Base-by-base conservation (phyloP, 2,329 filamentous ascomycete species). In the Xylaria hypoxylon region DNA sequence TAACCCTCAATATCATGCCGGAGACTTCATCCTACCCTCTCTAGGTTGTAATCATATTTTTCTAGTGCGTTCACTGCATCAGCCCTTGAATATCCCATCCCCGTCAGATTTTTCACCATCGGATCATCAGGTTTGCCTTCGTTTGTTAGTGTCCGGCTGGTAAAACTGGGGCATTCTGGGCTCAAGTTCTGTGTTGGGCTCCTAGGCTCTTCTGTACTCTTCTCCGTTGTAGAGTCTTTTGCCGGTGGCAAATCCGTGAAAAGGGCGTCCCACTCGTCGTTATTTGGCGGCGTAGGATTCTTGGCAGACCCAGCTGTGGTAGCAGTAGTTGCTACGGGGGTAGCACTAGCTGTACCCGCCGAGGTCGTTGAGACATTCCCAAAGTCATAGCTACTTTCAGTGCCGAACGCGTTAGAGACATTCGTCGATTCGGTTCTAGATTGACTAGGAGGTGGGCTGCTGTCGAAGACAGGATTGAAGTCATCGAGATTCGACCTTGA, bases 31-130 rank as follows among this genome's bases (percentile, higher is more conserved):
- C 89, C 82, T 81, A 97, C 95, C 88, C 92, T 93, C 80, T 97
- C 94, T 77, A 97, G 86, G 79, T 97, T 96, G 80, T 98, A 97
- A 81, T 98, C 94, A 78, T 92, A 97, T 79, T 95, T 94, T 83
- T 98, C 95, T 77, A 98, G 81, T 26, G 96, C 95, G 56, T 85
- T 84, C 40, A 97, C 81, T 17, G 93, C 92, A 57, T 92, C 89
- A 7, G 84, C 82, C 33, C 95, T 86, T 4, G 88, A 81, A 77
- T 96, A 98, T 0, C 95, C 95, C 94, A 98, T 97, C 10, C 88
- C 86, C 1, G 93, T 97, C 75, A 98, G 79, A 72, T 94, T 90
- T 83, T 97, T 96, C 71, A 98, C 81, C 63, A 97, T 95, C 8
- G 93, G 92, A 76, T 98, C 95, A 76, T 98, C 95, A 74, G 96